Percentiles rank a stretch among this genome's conserved stretches.
Evolutionary conservation across 331 rosid genomes (phyloP).

Genomic region (Rosa hybrid): DNA sequence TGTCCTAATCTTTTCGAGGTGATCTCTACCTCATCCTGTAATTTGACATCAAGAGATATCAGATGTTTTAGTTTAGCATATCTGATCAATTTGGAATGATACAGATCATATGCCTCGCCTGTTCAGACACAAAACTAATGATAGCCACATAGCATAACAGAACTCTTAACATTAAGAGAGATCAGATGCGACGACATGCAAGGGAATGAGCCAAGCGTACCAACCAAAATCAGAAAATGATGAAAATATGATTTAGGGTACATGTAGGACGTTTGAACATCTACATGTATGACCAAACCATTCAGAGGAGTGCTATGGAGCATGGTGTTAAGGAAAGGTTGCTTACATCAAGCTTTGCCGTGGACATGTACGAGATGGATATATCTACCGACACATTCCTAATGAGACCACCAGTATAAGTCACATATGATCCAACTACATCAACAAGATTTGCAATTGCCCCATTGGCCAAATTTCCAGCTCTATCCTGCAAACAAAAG

Average conservation of each 20-base stretch:
- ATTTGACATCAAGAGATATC: constrained; percentile 2
- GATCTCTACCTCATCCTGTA: constrained; percentile 93
- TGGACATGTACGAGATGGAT: constrained; percentile 71
- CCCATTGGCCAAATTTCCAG: constrained; percentile 61
- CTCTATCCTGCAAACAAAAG: constrained; percentile 55
- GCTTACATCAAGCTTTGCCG: constrained; percentile 63
- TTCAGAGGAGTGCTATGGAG: not conserved
- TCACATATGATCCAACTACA: constrained; percentile 61
- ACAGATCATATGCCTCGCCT: not conserved
- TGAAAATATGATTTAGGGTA: not conserved
- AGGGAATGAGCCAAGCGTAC: not conserved
- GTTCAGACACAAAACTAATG: not conserved
- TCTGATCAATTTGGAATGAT: not conserved
- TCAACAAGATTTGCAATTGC: constrained; percentile 82
- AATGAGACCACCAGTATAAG: not conserved
- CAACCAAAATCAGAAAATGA: not conserved
- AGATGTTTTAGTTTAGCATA: not conserved
- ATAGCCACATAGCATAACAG: not conserved
- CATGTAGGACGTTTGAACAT: not conserved
- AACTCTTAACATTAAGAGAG: not conserved
- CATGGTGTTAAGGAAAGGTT: not conserved
- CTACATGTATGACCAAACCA: not conserved
- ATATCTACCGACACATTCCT: constrained; percentile 82
- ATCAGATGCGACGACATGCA: not conserved
- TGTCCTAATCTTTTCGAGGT: constrained; percentile 66